A percentile compares a stretch with the other conserved stretches of the same genome.
Evolutionary conservation across 2,329 filamentous ascomycete species (phyloP).

Genomic region (Curvularia hawaiiensis): DNA sequence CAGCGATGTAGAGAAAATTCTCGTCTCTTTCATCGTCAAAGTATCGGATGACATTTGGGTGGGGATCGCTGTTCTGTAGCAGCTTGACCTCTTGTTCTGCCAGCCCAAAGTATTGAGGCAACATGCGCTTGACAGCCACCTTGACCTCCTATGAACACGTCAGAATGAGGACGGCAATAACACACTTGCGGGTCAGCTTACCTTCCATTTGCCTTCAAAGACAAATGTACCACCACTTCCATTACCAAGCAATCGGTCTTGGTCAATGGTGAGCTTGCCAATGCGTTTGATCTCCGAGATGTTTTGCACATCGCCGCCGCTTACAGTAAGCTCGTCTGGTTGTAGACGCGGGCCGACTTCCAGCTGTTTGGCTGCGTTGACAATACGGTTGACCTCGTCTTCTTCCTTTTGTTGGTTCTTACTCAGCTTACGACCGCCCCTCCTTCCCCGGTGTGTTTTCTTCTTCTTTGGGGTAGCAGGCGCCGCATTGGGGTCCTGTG

Average conservation of each 20-base stretch:
- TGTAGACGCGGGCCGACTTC: conserved; percentile 42
- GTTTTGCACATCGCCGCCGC: conserved; percentile 53
- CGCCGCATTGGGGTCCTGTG: conserved; percentile 29
- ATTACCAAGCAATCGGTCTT: conserved; percentile 66
- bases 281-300: conserved; percentile 60
- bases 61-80: conserved; percentile 90
- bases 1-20: conserved; percentile 92
- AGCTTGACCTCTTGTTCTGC: conserved; percentile 92
- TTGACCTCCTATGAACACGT: conserved; percentile 65
- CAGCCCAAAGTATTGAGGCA: conserved; percentile 94
- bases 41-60: conserved; percentile 96
- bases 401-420: conserved; percentile 47
- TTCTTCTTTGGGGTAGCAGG: conserved; percentile 51
- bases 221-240: conserved; percentile 98
- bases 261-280: conserved; percentile 65
- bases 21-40: conserved; percentile 88
- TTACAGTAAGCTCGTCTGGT: conserved; percentile 48
- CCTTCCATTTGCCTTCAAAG: conserved; percentile 89
- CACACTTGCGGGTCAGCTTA: conserved; percentile 22
- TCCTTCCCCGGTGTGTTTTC: conserved; percentile 56
- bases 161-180: conserved; percentile 8
- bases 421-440: conserved; percentile 54
- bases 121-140: conserved; percentile 95
- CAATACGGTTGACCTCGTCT: conserved; percentile 45
- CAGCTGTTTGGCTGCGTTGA: conserved; percentile 49